Conservation (phyloP, 352 stramenopile genomes). For the Pythium coloratum region DNA sequence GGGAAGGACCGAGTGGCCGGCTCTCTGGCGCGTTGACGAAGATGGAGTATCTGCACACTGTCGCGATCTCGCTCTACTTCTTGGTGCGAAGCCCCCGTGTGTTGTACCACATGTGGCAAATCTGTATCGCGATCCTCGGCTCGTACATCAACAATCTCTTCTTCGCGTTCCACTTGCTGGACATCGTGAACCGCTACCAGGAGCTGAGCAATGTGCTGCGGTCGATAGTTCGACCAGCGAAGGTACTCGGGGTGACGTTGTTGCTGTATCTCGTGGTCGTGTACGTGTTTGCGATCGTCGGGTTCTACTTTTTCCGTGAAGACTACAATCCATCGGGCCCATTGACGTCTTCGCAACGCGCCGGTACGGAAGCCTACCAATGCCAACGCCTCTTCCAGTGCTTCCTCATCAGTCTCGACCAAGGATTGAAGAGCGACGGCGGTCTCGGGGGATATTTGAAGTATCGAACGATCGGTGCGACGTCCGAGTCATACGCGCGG, state of each 20-base stretch:
- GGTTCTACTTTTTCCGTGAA: constrained; percentile 72
- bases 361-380: constrained; percentile 44
- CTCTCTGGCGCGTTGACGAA: not conserved
- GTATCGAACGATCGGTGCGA: constrained; percentile 37
- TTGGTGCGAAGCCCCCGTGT: constrained; percentile 53
- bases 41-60: constrained; percentile 27
- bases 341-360: constrained; percentile 36
- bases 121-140: constrained; percentile 55
- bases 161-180: constrained; percentile 75
- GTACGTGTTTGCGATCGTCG: constrained; percentile 72
- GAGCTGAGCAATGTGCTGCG: constrained; percentile 70
- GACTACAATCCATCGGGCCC: constrained; percentile 45
- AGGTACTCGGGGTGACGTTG: constrained; percentile 57
- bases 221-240: constrained; percentile 59
- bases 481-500: constrained; percentile 45
- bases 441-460: constrained; percentile 57
- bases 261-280: constrained; percentile 72
- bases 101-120: constrained; percentile 59
- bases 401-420: constrained; percentile 69
- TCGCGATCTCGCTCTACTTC: constrained; percentile 53
- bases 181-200: constrained; percentile 79
- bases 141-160: constrained; percentile 74
- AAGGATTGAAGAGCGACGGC: constrained; percentile 68
- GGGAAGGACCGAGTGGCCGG: not conserved
- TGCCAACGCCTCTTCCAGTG: constrained; percentile 74